Conservation (phyloP, 768 basidiomycete species). For the Heimioporus sp. region DNA sequence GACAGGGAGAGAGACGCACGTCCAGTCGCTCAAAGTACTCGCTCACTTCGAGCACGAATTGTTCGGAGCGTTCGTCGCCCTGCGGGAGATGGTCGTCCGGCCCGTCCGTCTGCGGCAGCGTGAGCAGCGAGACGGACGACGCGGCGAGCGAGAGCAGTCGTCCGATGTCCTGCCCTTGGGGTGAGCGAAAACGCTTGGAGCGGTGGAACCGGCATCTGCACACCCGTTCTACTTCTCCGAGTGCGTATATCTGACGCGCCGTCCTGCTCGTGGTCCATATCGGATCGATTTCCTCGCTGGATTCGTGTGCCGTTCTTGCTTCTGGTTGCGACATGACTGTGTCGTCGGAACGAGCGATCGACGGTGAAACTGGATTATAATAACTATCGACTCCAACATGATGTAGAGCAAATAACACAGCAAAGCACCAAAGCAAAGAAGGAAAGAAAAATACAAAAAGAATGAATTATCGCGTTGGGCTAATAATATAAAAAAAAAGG, state of each 20-base stretch:
- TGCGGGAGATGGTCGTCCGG: constrained; percentile 68
- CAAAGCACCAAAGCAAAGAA: constrained; percentile 26
- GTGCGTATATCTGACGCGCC: constrained; percentile 75
- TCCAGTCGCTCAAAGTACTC: constrained; percentile 84
- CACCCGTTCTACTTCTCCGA: constrained; percentile 81
- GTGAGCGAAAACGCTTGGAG: neutral
- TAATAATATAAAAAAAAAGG: constrained; percentile 17
- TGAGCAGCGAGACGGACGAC: constrained; percentile 74
- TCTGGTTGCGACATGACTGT: constrained; percentile 23
- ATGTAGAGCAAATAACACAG: constrained; percentile 27
- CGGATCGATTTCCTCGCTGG: constrained; percentile 55
- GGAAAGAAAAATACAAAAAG: constrained; percentile 14
- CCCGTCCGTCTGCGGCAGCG: constrained; percentile 78
- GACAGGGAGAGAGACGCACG: constrained; percentile 45
- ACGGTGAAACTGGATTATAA: neutral
- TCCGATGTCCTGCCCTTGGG: constrained; percentile 62
- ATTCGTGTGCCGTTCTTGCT: constrained; percentile 11
- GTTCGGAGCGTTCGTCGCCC: constrained; percentile 81
- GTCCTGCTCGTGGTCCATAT: constrained; percentile 82
- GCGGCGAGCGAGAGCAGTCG: constrained; percentile 73
- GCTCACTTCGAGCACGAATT: constrained; percentile 81
- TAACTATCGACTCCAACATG: neutral
- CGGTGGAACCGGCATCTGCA: constrained; percentile 1
- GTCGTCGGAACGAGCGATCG: neutral
- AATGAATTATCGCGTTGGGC: constrained; percentile 27